Conservation (phyloP, 2,329 filamentous ascomycete species). For the Penicillium italicum region DNA sequence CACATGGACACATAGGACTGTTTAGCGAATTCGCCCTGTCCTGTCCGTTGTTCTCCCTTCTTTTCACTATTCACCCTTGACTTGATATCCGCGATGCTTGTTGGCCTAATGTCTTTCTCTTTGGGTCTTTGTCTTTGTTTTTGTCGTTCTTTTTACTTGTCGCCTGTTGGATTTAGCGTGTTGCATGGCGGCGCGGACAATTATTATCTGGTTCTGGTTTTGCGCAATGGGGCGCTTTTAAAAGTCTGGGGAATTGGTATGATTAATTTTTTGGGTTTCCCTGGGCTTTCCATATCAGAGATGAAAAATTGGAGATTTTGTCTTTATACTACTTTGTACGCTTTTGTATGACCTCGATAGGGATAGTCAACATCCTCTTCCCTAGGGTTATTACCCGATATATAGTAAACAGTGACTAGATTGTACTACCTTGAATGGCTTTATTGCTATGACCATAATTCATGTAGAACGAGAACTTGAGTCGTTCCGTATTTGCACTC, state of each 20-base stretch:
- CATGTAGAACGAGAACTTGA: not conserved
- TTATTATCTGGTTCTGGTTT: not conserved
- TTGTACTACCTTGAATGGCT: not conserved
- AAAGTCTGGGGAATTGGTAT: constrained; percentile 9
- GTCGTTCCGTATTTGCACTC: not conserved
- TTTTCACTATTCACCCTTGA: not conserved
- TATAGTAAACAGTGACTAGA: not conserved
- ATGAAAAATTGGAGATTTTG: not conserved
- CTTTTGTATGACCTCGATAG: not conserved
- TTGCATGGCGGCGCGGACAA: constrained; percentile 13
- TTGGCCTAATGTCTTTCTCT: constrained; percentile 1
- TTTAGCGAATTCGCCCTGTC: not conserved
- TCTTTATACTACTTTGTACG: not conserved
- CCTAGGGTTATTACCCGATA: not conserved
- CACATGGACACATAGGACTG: not conserved
- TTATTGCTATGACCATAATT: too few species aligned
- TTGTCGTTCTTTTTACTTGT: not conserved
- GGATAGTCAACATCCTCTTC: not conserved
- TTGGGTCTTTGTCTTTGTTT: not conserved
- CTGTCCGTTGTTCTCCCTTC: not conserved
- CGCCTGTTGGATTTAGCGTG: constrained; percentile 12
- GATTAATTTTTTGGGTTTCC: not conserved
- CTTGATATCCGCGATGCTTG: not conserved
- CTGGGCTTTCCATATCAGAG: constrained; percentile 4
- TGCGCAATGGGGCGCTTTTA: not conserved